Base-by-base conservation (phyloP, 257 asterid species). In the Solanum dulcamara region DNA sequence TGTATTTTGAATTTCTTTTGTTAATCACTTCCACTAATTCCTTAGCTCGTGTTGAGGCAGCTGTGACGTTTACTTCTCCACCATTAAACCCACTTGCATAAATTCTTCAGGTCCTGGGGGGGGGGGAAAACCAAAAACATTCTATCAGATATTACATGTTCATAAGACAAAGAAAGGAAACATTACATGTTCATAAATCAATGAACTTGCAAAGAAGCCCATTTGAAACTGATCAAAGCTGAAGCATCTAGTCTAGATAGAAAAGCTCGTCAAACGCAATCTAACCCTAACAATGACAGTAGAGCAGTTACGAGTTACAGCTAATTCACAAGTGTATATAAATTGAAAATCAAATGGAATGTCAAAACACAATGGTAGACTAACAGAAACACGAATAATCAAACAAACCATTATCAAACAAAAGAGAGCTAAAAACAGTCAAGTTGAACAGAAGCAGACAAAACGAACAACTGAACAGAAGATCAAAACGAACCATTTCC, bases 1-100 rank as follows among this genome's bases (percentile, higher is more conserved):
- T 90, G 91, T 86, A 93, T 93, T 90, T 91, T 93, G 91, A 87
- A 85, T 85, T 85, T 60, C 88, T 53, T 70, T 84, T 84, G 55
- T 84, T 67, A 42, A 72, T 84, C 60, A 84, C 62, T 26, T 13
- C 53, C 28, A 82, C 57, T 62, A 24, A 26, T 57, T 55, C 79
- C 85, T 82, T 46, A 1, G 44, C 85, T 35, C 2, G 33, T 44
- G 81, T 66, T 64, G 62, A 64, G 18, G 62, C 64, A 83, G 79
- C 70, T 79, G 64, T 48, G 83, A 30, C 15, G 64, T 48, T 15
- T 17, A 20, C 64, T 77, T 28, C 26, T 48, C 82, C 55, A 79
- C 64, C 15, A 30, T 15, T 79, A 79, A 3, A 28, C 2, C 44
- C 30, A 26, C 64, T 79, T n/a, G 6, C n/a, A 26, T 37, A 26